Base-by-base conservation (phyloP, 106 monocot genomes). In the Narthecium ossifragum region DNA sequence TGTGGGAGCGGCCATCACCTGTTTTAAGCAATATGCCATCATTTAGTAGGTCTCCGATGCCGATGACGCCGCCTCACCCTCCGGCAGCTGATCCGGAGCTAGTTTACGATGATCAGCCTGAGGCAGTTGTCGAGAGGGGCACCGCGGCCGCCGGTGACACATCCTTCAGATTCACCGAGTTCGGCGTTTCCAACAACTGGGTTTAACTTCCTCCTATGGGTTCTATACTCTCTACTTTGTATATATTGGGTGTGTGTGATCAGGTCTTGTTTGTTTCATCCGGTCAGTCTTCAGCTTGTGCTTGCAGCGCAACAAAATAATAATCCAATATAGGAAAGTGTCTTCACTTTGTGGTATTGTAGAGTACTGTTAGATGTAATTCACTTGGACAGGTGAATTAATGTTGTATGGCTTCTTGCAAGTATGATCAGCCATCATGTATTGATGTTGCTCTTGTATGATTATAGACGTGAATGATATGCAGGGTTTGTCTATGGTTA, bases 81-180 rank as follows among this genome's bases (percentile, higher is more conserved):
- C 31, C 70, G 2, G 12, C n/a, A 6, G 64, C 29, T 20, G 33
- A 67, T 1, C 15, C 18, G 11, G 43, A 4, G 43, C 12, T 4
- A 17, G 46, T 15, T 8, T 34, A 31, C 4, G 59, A 34, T 31
- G 37, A 63, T 53, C 45, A 45, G 8, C 47, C 81, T 12, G 69
- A 56, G 47, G 60, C 57, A 31, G 49, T 13, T 25, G 27, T 78
- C 2, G 67, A 53, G 2, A 61, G 73, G 59, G 80, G 77, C 40
- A 73, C 76, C 0, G 74, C 74, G n/a, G 86, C 76, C 0, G 74
- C 74, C 17, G 86, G 86, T 4, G 74, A 81, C n/a, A 41, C 51
- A 7, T 86, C 86, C 32, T 86, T 86, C 41, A 73, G 81, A 54
- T 75, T 81, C 34, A 70, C 70, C 32, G 77, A 86, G 32, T 78